Conservation (phyloP, 73 alveolate genomes). For the Paramecium biaurelia region DNA sequence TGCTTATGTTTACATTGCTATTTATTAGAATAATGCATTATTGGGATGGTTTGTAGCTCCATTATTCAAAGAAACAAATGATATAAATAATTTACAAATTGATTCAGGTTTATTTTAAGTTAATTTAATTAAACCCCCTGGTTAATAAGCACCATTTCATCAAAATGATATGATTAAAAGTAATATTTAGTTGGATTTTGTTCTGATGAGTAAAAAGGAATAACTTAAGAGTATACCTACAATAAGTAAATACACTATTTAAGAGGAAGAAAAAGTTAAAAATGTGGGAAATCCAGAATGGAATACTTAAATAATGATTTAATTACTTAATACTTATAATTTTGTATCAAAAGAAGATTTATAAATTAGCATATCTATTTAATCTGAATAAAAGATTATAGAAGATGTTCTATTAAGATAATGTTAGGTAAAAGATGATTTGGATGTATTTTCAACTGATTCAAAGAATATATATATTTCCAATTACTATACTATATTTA, state of each 20-base stretch:
- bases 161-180: not conserved
- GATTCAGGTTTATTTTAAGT: not conserved
- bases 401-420: not conserved
- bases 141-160: conserved; percentile 43
- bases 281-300: not conserved
- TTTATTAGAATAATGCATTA: conserved; percentile 23
- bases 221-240: not conserved
- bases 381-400: not conserved
- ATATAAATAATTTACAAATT: not conserved
- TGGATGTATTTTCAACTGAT: not conserved
- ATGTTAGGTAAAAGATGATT: not conserved
- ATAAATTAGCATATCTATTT: not conserved
- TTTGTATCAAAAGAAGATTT: not conserved
- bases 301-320: not conserved
- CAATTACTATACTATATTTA: not conserved
- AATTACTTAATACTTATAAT: not conserved
- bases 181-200: not conserved
- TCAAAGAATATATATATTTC: not conserved
- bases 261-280: not conserved
- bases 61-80: not conserved
- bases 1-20: conserved; percentile 3
- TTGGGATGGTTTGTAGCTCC: conserved; percentile 37
- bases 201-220: not conserved
- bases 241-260: not conserved
- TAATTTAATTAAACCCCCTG: conserved; percentile 43